These are phyloP conservation scores for Populus pruinosa DNA, from an alignment of 345 rosid genomes.

Conservation along the genomic window DNA sequence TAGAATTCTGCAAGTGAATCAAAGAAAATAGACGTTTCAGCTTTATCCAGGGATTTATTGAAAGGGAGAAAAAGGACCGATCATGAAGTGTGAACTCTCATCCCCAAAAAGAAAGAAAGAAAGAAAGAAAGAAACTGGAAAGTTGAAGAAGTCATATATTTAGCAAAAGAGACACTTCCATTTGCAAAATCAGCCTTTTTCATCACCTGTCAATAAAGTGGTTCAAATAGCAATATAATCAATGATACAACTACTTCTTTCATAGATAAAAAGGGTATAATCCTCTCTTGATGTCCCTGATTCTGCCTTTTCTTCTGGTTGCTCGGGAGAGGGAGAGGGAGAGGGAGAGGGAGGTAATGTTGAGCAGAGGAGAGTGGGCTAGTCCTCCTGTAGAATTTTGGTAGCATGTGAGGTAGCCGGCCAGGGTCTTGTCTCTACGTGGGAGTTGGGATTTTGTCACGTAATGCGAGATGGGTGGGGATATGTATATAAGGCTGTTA, in stretches of 20 bases:
- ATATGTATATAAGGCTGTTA: slow-evolving; percentile 19
- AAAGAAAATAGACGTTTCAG: slow-evolving; percentile 49
- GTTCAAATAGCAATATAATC: background rate
- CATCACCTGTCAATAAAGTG: slow-evolving; percentile 7
- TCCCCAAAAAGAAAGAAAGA: slow-evolving; percentile 20
- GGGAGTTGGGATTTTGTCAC: slow-evolving; percentile 51
- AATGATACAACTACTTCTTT: slow-evolving; percentile 20
- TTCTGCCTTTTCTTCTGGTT: slow-evolving; percentile 7
- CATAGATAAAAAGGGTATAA: slow-evolving; percentile 34
- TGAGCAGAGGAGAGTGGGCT: background rate
- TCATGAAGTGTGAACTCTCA: slow-evolving; percentile 28
- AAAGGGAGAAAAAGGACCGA: slow-evolving; percentile 40
- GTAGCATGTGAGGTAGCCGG: slow-evolving; percentile 67
- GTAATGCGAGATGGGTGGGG: slow-evolving; percentile 25
- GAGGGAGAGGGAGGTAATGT: slow-evolving; percentile 11
- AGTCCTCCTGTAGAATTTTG: slow-evolving; percentile 36
- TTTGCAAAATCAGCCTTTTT: slow-evolving; percentile 22
- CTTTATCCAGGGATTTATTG: slow-evolving; percentile 40
- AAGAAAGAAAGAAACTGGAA: background rate
- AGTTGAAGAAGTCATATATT: slow-evolving; percentile 34
- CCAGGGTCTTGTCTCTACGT: slow-evolving; percentile 48
- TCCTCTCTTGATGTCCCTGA: background rate
- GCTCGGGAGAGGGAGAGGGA: background rate
- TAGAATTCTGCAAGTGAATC: slow-evolving; percentile 42
- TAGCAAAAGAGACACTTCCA: slow-evolving; percentile 23